phyloP scores from a whole-genome alignment of 106 monocot genomes.

The Apostasia ramifera region DNA sequence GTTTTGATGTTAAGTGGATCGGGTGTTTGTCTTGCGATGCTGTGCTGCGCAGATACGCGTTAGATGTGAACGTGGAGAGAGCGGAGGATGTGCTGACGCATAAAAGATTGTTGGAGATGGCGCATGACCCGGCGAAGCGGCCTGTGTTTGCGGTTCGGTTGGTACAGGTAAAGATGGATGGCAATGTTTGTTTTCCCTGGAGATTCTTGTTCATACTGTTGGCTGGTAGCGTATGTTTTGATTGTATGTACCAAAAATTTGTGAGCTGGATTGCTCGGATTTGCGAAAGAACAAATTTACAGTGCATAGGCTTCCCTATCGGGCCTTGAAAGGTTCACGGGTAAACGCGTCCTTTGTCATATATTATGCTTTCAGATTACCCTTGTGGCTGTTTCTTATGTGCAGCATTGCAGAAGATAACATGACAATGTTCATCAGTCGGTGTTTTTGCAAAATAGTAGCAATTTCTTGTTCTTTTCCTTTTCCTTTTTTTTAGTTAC shows the following conservation, averaged over 20 bases:
- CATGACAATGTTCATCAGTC: neutral
- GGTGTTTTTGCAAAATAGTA: neutral
- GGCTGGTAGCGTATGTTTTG: neutral
- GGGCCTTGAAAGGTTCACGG: neutral
- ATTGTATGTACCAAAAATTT: neutral
- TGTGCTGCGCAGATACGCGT: slow-evolving; percentile 58
- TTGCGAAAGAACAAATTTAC: neutral
- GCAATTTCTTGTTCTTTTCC: neutral
- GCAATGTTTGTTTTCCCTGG: neutral
- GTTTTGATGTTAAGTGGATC: neutral
- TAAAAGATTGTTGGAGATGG: slow-evolving; percentile 65
- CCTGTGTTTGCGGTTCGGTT: slow-evolving; percentile 70
- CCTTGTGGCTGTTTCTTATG: too few relatives aligned
- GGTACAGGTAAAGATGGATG: slow-evolving; percentile 51
- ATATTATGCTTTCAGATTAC: too few relatives aligned
- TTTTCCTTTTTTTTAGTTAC: neutral
- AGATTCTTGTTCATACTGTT: neutral
- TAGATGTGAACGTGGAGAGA: slow-evolving; percentile 91
- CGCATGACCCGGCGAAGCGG: slow-evolving; percentile 49
- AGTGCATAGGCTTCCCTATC: neutral
- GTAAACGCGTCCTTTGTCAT: neutral
- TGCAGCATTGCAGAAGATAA: too few relatives aligned
- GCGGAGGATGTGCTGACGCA: slow-evolving; percentile 85
- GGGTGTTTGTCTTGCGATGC: neutral
- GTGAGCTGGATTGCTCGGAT: neutral